A percentile compares a stretch with the other conserved stretches of the same genome.
Evolutionary conservation across 805 yeast genomes (phyloP).

Genomic region (Metschnikowia cerradonensis): DNA sequence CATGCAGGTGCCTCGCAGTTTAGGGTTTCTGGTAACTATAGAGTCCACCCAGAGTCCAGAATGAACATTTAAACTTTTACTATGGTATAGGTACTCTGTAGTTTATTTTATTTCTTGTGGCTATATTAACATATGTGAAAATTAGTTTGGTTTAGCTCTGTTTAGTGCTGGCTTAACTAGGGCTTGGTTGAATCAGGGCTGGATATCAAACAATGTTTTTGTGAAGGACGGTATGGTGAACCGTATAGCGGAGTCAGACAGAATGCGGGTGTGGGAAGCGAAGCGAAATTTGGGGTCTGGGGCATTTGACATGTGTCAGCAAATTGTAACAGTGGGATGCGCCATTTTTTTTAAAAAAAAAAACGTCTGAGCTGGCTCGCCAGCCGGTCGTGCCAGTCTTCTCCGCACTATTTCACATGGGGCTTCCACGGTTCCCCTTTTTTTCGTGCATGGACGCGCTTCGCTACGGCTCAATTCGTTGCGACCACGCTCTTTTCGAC

Average conservation of each 20-base stretch:
- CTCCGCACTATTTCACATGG: neutral
- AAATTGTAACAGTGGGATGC: neutral
- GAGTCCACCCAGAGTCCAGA: no score
- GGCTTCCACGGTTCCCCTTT: neutral
- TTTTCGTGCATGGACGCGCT: constrained; percentile 3
- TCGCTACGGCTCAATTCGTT: neutral
- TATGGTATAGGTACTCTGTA: no score
- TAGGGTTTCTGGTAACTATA: no score
- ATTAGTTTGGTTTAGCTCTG: no score
- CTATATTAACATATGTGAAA: no score
- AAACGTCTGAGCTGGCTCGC: neutral
- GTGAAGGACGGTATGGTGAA: no score
- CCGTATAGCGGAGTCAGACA: neutral
- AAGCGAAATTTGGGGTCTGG: neutral
- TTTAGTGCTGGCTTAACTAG: no score
- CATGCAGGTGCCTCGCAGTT: neutral
- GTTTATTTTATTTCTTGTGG: no score
- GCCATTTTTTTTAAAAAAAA: neutral
- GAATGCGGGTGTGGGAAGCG: neutral
- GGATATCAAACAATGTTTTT: no score
- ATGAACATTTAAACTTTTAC: no score
- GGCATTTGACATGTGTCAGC: neutral
- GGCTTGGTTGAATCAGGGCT: no score
- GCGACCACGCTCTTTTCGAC: neutral
- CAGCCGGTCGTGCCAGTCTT: neutral